phyloP scores from a whole-genome alignment of 2,329 filamentous ascomycete species.

The Hirsutella minnesotensis region DNA sequence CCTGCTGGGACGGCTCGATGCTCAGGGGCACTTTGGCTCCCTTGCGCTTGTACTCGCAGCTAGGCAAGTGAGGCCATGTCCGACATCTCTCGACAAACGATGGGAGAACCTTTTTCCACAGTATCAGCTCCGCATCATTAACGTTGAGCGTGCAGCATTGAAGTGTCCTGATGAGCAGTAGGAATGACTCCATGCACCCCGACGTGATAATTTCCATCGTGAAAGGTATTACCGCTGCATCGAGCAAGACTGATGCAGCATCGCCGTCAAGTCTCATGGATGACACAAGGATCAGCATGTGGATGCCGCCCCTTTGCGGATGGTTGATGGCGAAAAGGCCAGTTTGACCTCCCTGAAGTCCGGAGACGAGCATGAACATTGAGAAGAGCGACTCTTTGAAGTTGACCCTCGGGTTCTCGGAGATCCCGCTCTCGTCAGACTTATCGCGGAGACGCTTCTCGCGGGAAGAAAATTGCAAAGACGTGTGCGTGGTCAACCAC shows the following conservation, averaged over 20 bases:
- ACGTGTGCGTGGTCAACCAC: constrained; percentile 28
- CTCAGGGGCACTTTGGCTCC: constrained; percentile 26
- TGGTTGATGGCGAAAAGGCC: constrained; percentile 30
- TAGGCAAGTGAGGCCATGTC: constrained; percentile 29
- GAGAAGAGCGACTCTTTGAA: constrained; percentile 37
- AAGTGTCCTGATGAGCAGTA: constrained; percentile 22
- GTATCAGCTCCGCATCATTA: constrained; percentile 43
- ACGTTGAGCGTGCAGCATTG: constrained; percentile 28
- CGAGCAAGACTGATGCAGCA: constrained; percentile 28
- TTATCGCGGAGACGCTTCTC: constrained; percentile 25
- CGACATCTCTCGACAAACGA: constrained; percentile 34
- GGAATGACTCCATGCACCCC: constrained; percentile 22
- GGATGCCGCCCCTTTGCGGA: constrained; percentile 22
- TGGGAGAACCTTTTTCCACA: constrained; percentile 35
- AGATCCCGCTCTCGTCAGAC: constrained; percentile 10
- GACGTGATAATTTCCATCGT: constrained; percentile 22
- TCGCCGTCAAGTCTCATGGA: constrained; percentile 31
- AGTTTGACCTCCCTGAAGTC: constrained; percentile 31
- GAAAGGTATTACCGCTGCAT: constrained; percentile 34
- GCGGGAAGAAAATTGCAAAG: constrained; percentile 27
- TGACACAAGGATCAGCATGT: constrained; percentile 24
- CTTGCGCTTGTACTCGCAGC: constrained; percentile 29
- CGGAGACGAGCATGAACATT: constrained; percentile 33
- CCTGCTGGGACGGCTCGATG: constrained; percentile 18
- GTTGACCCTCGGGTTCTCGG: constrained; percentile 24